A percentile compares a stretch with the other conserved stretches of the same genome.
Conservation (phyloP, 345 rosid genomes). For the Toxicodendron radicans region DNA sequence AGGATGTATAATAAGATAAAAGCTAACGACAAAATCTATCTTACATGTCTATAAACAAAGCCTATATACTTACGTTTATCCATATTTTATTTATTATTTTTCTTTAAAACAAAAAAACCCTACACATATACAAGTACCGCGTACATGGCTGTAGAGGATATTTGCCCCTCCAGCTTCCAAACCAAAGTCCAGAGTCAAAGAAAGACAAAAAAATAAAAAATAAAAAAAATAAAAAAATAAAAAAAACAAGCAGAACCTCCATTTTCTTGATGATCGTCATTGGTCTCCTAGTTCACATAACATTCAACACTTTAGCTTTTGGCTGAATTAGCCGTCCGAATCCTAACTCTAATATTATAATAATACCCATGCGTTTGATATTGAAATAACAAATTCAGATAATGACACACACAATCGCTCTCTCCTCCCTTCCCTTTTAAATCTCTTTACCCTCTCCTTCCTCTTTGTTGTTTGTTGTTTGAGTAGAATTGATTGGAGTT, state of each 20-base stretch:
- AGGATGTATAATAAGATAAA: too few species aligned
- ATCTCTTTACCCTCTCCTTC: background rate
- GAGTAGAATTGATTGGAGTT: background rate
- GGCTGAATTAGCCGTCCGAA: conserved; percentile 32
- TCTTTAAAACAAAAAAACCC: too few species aligned
- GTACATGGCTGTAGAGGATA: too few species aligned
- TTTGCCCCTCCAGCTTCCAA: too few species aligned
- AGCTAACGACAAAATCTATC: too few species aligned
- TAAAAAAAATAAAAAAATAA: background rate
- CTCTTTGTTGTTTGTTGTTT: background rate
- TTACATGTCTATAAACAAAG: too few species aligned
- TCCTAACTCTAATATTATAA: conserved; percentile 12
- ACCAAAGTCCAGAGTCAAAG: background rate
- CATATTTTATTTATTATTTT: too few species aligned
- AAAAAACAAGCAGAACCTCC: background rate
- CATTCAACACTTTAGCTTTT: background rate
- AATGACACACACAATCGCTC: background rate
- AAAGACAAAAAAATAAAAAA: background rate
- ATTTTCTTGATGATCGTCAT: background rate
- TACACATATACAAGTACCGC: too few species aligned
- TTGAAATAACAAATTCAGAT: background rate
- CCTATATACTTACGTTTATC: too few species aligned
- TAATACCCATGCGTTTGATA: background rate
- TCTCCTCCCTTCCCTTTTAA: background rate
- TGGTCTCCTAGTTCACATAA: background rate